Evolutionary conservation across 2,329 filamentous ascomycete species (phyloP).

Genomic region (Fusarium beomiforme): DNA sequence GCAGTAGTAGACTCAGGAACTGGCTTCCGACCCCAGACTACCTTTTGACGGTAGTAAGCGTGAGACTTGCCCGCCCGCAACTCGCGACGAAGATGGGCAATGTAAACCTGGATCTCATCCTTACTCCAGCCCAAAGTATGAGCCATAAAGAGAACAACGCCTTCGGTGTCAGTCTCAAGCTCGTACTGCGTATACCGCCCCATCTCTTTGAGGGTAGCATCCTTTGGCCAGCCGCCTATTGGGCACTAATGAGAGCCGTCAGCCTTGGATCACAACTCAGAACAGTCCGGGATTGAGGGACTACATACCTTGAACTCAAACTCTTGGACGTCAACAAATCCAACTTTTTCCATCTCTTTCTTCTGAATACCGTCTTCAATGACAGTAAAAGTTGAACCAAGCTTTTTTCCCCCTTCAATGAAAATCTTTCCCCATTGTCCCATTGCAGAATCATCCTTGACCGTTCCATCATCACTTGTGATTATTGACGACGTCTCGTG

Average conservation of each 20-base stretch:
- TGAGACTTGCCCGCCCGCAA: not conserved
- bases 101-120: not conserved
- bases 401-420: not conserved
- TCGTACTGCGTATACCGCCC: not conserved
- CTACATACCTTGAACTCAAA: not conserved
- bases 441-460: not conserved
- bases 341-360: not conserved
- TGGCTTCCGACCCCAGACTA: not conserved
- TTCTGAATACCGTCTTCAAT: not conserved
- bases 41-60: not conserved
- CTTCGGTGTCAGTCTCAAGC: not conserved
- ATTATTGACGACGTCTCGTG: not conserved
- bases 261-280: not conserved
- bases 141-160: not conserved
- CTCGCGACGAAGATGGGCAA: not conserved
- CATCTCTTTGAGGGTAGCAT: not conserved
- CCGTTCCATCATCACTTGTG: not conserved
- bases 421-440: not conserved
- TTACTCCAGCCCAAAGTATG: not conserved
- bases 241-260: not conserved
- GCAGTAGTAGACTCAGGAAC: no score
- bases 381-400: not conserved
- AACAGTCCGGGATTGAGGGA: no score
- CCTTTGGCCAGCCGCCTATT: not conserved
- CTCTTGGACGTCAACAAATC: not conserved